phyloP scores from a whole-genome alignment of 257 asterid genomes.

The Fraxinus cuspidata region DNA sequence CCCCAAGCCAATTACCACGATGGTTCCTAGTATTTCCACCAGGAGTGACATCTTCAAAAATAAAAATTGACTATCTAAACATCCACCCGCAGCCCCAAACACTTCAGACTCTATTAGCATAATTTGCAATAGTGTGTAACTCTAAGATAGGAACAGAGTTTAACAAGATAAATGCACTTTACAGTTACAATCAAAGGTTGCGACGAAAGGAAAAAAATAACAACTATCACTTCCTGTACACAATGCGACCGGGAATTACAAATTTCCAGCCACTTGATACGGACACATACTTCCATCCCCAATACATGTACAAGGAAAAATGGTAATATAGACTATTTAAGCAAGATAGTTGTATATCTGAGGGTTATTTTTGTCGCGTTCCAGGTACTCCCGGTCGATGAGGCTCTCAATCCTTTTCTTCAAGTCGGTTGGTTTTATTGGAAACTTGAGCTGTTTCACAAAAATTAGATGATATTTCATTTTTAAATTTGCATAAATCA shows the following conservation, averaged over 20 bases:
- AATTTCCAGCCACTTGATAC: constrained; percentile 25
- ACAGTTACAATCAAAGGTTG: constrained; percentile 34
- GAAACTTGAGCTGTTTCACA: constrained; percentile 84
- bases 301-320: constrained; percentile 38
- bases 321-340: constrained; percentile 26
- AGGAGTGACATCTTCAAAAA: neutral
- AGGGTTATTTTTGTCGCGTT: constrained; percentile 89
- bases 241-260: constrained; percentile 19
- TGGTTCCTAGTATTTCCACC: neutral
- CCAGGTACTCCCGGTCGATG: constrained; percentile 92
- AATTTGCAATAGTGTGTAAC: neutral
- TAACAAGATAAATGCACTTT: constrained; percentile 17
- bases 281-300: constrained; percentile 22
- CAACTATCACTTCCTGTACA: constrained; percentile 64
- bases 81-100: neutral
- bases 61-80: neutral
- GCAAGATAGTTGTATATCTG: constrained; percentile 97
- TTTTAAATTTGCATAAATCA: neutral
- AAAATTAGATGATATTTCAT: constrained; percentile 16
- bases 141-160: neutral
- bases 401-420: constrained; percentile 98
- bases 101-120: neutral
- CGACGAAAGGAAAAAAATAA: constrained; percentile 26
- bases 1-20: neutral
- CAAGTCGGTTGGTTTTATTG: constrained; percentile 96